A percentile compares a stretch with the other conserved stretches of the same genome.
Conservation (phyloP, 2,329 filamentous ascomycete genomes). For the Botrytis galanthina region DNA sequence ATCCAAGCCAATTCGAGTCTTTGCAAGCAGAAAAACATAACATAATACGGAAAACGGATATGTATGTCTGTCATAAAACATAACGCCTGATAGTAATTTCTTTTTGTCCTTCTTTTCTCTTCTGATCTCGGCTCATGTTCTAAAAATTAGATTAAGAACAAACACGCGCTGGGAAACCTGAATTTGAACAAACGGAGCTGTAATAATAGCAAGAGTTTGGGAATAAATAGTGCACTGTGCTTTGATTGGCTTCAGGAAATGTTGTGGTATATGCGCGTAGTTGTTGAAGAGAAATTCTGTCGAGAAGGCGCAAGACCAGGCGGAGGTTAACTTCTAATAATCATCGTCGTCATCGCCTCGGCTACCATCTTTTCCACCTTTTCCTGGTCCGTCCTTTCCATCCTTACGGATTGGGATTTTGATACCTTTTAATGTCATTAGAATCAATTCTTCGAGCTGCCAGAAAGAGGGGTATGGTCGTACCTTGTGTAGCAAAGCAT, state of each 20-base stretch:
- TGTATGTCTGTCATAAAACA: neutral
- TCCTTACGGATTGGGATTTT: conserved; percentile 89
- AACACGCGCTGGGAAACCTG: neutral
- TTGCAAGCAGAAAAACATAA: neutral
- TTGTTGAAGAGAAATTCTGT: neutral
- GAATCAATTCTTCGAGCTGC: neutral
- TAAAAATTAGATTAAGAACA: neutral
- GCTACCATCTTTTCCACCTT: conserved; percentile 33
- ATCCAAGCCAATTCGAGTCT: neutral
- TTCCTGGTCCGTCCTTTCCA: conserved; percentile 67
- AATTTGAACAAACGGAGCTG: neutral
- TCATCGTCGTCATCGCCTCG: conserved; percentile 32
- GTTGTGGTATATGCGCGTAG: neutral
- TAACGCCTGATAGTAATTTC: conserved; percentile 4
- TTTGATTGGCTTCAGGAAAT: neutral
- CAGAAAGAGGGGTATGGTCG: conserved; percentile 49
- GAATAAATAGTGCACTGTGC: neutral
- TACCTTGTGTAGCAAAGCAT: conserved; percentile 87
- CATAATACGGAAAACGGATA: neutral
- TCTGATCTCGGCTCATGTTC: neutral
- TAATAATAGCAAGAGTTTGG: neutral
- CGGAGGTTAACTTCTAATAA: neutral
- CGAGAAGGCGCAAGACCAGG: neutral
- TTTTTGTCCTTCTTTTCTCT: neutral
- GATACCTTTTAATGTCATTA: conserved; percentile 10